Evolutionary conservation across 2,329 filamentous ascomycete species (phyloP), one percentile per base, ranked within the genome.

Genomic region (Nemania diffusa): DNA sequence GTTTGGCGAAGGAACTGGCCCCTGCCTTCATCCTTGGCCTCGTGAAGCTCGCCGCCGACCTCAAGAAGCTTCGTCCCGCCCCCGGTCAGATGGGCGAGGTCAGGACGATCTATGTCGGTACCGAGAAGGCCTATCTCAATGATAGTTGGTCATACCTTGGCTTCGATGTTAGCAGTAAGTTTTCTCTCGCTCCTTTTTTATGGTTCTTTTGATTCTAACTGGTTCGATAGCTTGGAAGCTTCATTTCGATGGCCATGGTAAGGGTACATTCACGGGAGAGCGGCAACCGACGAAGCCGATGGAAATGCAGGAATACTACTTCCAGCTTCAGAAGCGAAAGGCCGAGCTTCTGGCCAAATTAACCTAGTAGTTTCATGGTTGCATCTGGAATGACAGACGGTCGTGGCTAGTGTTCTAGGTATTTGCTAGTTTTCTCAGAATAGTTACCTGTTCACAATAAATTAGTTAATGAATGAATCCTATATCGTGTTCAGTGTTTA

Each of bases 111-210:
- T 72, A 69, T 0, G 74, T 82, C 17, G 79, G 76, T 9, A 71
- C 74, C 0, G 78, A 83, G 68, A 81, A 79, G 69, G 78, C 77
- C 8, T 84, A 83, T 62, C 78, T 84, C 22, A 83, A 84, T 63
- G 82, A 84, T 52, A 83, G 80, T 69, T 84, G 83, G 81, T 83
- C 82, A 0, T 81, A 80, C 53, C 78, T 84, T 17, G 76, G 76
- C 34, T 80, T 80, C 15, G 81, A 84, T 67, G 79, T 81, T 1
- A 83, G 79, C 67, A 84, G 83, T 84, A 80, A 80, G 81, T 78
- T 44, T 29, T 22, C 7, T 0, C 5, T 22, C 51, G 48, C 13
- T 11, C 0, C 17, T 42, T 24, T 9, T 9, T 11, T 6, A 1
- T 42, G 1, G n/a, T 57, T 5, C 22, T n/a, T 42, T 58, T 37